Evolutionary conservation across 1,139 yeast genomes (phyloP), one percentile per base, ranked within the genome.

Genomic region (Yamadazyma dendronema): DNA sequence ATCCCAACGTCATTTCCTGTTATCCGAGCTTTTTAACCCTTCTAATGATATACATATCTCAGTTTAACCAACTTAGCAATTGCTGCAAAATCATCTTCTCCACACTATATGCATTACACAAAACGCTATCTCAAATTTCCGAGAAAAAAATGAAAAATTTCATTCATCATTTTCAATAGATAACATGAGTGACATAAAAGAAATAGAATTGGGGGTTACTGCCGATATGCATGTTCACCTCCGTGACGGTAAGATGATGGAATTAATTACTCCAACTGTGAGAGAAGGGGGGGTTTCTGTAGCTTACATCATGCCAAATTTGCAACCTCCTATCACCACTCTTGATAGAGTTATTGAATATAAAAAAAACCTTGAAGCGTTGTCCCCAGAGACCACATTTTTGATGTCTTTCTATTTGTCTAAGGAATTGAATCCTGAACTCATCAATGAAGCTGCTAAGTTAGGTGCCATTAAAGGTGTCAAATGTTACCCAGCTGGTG

Each of bases 401-500:
- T 70, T 90, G 50, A 92, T 92, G 97, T 81, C 95, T 7, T 79
- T 92, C 47, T 92, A 94, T 53, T 72, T 92, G 34, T 76, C 84
- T 35, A 79, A 76, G 38, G 85, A 80, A 1, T 69, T 92, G 48
- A 86, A 96, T 0, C 97, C 97, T 0, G 95, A 86, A 47, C 67
- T 88, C 31, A 81, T 92, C 40, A 79, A 76, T 39, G 76, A 79
- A 49, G 97, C 97, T 22, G 94, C 92, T n/a, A 60, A 72, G 42
- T 56, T 65, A 11, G 83, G 83, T 3, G 83, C 83, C 36, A 79
- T 89, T 28, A 81, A 84, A 28, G 95, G 95, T 41, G 85, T 89
- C 47, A 94, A 92, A 59, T 89, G 96, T 59, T 92, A 94, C 57
- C 98, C 98, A 22, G 97, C 97, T 1, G 99, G 99, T 33, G 99